These are phyloP conservation scores for Solanum tarijense DNA, from an alignment of 257 asterid genomes.

Conservation along the genomic window DNA sequence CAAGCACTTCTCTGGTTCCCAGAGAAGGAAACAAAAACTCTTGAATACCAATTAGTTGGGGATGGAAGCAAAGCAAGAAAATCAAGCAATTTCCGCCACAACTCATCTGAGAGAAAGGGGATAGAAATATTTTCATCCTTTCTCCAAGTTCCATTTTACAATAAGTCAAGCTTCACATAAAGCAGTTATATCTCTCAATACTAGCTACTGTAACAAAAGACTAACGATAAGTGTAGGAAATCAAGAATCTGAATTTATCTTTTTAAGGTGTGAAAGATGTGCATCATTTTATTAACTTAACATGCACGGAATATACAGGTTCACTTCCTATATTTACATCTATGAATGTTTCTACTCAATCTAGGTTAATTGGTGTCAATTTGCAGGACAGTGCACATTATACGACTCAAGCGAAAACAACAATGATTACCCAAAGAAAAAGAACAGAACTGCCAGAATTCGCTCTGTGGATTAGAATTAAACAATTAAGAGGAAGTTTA, in stretches of 20 bases:
- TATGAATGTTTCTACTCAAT: background rate
- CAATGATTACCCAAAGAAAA: background rate
- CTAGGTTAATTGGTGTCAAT: background rate
- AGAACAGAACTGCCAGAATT: background rate
- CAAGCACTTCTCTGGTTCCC: slow-evolving; percentile 58
- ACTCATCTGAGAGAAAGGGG: background rate
- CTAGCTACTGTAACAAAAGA: background rate
- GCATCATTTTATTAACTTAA: background rate
- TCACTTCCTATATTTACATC: background rate
- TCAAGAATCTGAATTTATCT: background rate
- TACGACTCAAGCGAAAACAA: background rate
- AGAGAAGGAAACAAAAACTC: background rate
- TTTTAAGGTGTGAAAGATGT: background rate
- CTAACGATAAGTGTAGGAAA: background rate
- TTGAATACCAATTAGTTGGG: background rate
- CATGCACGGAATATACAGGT: background rate
- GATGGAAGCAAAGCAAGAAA: background rate
- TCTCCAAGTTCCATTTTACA: background rate
- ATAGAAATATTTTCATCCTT: background rate
- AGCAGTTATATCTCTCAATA: background rate
- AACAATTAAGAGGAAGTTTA: background rate
- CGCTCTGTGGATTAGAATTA: background rate
- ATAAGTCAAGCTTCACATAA: background rate
- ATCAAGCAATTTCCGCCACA: background rate
- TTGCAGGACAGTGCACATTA: background rate